Base-by-base conservation (phyloP, 202 grass and related monocot genomes). In the Hordeum pubiflorum region DNA sequence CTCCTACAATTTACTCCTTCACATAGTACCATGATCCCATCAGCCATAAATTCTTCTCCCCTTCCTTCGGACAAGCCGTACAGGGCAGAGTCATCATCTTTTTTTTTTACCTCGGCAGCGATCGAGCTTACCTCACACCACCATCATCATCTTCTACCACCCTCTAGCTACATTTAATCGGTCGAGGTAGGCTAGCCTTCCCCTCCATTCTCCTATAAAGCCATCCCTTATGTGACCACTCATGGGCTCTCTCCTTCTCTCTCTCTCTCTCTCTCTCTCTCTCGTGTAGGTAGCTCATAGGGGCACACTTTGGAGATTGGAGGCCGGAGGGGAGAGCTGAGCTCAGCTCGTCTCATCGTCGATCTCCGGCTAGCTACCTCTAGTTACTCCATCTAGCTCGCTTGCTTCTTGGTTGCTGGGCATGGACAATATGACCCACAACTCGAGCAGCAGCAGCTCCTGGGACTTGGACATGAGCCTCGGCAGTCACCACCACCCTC, bases 391-490 rank as follows among this genome's bases (percentile, higher is more conserved):
- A 70, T 44, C 67, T 70, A 70, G 67, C 13, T 71, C 64, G 18
- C 40, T 48, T 6, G 69, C 68, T 72, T 50, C 69, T 89, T 63
- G 23, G 23, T 75, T 74, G 72, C 59, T 64, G 48, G 68, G 60
- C 82, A 99, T 99, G 96, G 85, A 99, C 85, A 99, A 87, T 63
- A 72, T 73, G 24, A 85, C 86, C 70, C 84, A 81, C 63, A 93
- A 97, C 85, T 86, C 82, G 9, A 91, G 87, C 84, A 85, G 89
- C 60, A 89, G 92, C 79, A 89, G 84, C 86, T 90, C 89, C 23
- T 99, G 92, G 96, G 92, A 99, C 73, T 82, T 93, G 62, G 92
- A 99, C 81, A 93, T 92, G 91, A 92, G 78, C 73, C 91, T 93
- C 27, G 81, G 86, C 58, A 88, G 70, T 81, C 83, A 86, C 55